These are phyloP conservation scores for Flaveria brownii DNA, from an alignment of 129 eudicot species.

Conservation along the genomic window DNA sequence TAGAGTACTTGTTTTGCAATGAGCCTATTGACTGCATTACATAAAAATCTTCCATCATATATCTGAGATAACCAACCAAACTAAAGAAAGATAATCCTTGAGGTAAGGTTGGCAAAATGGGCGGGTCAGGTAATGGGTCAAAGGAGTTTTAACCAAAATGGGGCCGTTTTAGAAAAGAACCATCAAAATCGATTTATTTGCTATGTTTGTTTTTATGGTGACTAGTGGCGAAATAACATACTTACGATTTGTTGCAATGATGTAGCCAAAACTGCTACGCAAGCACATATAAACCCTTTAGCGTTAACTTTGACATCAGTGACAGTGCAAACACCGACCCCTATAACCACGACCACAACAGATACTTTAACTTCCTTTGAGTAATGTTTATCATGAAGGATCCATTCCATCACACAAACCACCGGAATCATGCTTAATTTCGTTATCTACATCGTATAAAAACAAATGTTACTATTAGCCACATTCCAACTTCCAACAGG, in stretches of 20 bases:
- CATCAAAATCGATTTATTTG: too few species aligned
- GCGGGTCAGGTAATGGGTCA: not conserved
- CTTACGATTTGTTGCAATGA: conserved; percentile 90
- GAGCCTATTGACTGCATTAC: conserved; percentile 80
- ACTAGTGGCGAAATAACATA: not conserved
- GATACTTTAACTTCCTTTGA: conserved; percentile 59
- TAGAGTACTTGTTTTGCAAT: conserved; percentile 70
- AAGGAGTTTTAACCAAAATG: not conserved
- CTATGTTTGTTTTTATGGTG: not conserved
- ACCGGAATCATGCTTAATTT: conserved; percentile 94
- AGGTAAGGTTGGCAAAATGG: not conserved
- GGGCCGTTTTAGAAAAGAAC: not conserved
- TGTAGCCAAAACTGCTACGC: conserved; percentile 67
- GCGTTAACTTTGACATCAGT: conserved; percentile 81
- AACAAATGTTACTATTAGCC: not conserved
- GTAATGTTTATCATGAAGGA: conserved; percentile 66
- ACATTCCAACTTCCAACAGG: not conserved
- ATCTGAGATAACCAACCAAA: conserved; percentile 16
- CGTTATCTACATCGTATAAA: conserved; percentile 46
- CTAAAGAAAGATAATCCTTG: not conserved
- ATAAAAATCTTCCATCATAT: conserved; percentile 4
- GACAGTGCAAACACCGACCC: conserved; percentile 89
- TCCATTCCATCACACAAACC: conserved; percentile 78
- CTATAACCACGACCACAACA: conserved; percentile 76
- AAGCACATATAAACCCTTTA: conserved; percentile 75